Evolutionary conservation across 352 stramenopile species (phyloP), one percentile per base, ranked within the genome.

Genomic region (Phytophthora idaei): DNA sequence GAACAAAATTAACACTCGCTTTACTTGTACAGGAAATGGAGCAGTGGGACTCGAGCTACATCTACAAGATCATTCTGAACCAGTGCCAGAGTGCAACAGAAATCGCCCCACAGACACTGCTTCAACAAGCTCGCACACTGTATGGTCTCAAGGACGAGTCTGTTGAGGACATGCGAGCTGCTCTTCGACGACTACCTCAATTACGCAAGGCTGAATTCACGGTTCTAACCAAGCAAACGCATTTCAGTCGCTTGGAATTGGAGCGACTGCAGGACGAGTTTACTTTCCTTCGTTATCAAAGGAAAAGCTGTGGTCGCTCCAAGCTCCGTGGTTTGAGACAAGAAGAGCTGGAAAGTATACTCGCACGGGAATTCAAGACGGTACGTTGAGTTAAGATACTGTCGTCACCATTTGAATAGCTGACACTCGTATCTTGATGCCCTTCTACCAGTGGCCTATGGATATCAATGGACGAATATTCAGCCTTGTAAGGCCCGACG

Each of bases 61-160:
- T 88, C 31, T 92, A 92, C 70, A 88, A 92, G 45, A 80, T 87
- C 44, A 78, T 89, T 27, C 37, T 90, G 9, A 31, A 65, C 9
- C 74, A 76, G 51, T 87, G 78, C 47, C 69, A 79, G 37, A 69
- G 31, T 1, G 51, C 58, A 39, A 71, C 51, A 42, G 42, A 76
- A 48, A 50, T 80, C 61, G 17, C 75, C 45, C 64, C 73, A 56
- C 55, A 67, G 15, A 57, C n/a, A 6, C 51, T 90, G 4, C 64
- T 87, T 15, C 57, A 71, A 2, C 62, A 87, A 36, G 81, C 71
- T 27, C 67, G 73, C 6, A 71, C 72, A 6, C 56, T 83, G 7
- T 88, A 92, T 57, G 71, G 67, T 10, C 52, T 92, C 14, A 88
- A 76, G 17, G 82, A 86, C 37, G 80, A 90, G 42, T 77, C 76